A percentile compares a stretch with the other conserved stretches of the same genome.
Conservation (phyloP, 345 rosid species). For the Dipteronia sinensis region DNA sequence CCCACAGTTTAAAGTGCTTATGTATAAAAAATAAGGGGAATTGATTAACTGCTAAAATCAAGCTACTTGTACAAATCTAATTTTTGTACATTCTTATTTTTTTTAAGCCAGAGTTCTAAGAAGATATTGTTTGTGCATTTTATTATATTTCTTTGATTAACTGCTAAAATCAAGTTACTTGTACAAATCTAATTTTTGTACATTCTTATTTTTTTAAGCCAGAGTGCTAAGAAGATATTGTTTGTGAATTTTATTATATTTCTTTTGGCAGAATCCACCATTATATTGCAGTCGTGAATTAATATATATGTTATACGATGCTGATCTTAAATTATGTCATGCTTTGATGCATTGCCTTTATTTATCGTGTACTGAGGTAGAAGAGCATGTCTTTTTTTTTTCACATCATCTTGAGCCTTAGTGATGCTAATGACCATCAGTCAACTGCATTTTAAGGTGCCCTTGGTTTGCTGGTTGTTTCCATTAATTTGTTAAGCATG, state of each 20-base stretch:
- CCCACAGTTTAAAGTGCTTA: neutral
- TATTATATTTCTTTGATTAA: neutral
- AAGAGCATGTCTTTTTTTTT: neutral
- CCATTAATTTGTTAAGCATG: neutral
- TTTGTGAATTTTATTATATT: neutral
- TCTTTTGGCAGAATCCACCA: neutral
- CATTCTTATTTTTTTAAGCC: neutral
- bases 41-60: neutral
- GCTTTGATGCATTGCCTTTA: neutral
- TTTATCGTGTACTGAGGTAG: neutral
- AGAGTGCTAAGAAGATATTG: neutral
- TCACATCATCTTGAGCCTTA: neutral
- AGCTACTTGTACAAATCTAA: neutral
- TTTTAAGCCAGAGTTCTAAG: neutral
- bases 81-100: neutral
- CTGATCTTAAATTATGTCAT: neutral
- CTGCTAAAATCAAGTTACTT: neutral
- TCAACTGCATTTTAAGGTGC: neutral
- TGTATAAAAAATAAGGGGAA: neutral
- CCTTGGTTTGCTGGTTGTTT: slow-evolving; percentile 9
- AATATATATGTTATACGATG: neutral
- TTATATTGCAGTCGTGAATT: neutral
- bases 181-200: neutral
- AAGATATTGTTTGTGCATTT: neutral
- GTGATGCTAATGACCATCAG: neutral